Base-by-base conservation (phyloP, 2,329 filamentous ascomycete species). In the Mariannaea elegans region DNA sequence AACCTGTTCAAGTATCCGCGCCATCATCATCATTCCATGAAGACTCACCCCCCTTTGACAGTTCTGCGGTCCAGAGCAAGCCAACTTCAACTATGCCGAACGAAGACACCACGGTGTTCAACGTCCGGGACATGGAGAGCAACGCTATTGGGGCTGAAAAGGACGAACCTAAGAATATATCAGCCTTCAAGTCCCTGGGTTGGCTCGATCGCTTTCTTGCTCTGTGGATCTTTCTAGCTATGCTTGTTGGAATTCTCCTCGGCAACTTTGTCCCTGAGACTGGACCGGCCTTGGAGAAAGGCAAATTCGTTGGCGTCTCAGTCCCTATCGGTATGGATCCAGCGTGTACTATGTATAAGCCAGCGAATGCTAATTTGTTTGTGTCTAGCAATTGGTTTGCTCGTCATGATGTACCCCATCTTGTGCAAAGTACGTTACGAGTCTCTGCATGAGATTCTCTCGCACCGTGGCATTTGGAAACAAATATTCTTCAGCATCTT, bases 401-500 rank as follows among this genome's bases (percentile, higher is more conserved):
- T 97, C 1, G 88, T 96, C 39, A 97, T 97, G 92, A 97, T 97
- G 92, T 97, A 95, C 71, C 93, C 93, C 0, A 96, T 97, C 60
- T 80, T 97, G 0, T 96, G 92, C 82, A 95, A 95, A 75, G 90
- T 96, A 5, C 87, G 87, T 38, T 95, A 87, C 75, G 92, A 96
- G 73, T 85, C 86, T 0, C 77, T 96, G 10, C 91, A 93, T 73
- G 78, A 84, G 3, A 79, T 92, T 3, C 84, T 95, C 59, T 74
- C 78, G 3, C 80, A 87, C 3, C 81, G 81, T 3, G 79, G 80
- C 1, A 78, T 96, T 2, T 97, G 91, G 92, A 85, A 87, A 49
- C 92, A 97, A 73, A 85, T 97, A n/a, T 79, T 73, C 0, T 91
- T 97, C 68, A 93, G 90, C 57, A 75, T 96, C 3, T 65, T 93